phyloP scores from a whole-genome alignment of 2,329 filamentous ascomycete species.

The Emergomyces orientalis region DNA sequence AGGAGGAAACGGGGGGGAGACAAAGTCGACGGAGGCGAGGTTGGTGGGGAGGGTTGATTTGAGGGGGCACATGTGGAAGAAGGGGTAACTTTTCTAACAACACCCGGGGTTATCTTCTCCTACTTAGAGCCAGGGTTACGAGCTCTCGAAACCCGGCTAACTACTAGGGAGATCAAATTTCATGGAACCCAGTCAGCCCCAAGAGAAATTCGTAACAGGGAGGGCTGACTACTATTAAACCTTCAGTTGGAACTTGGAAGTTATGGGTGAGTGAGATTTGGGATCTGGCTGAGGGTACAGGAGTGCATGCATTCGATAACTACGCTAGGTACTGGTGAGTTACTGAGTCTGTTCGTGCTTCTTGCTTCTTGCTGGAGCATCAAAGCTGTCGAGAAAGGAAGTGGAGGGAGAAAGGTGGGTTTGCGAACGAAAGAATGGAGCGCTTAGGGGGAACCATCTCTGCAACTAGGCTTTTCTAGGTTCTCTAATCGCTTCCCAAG shows the following conservation, averaged over 20 bases:
- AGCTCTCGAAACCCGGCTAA: background rate
- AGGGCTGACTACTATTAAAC: background rate
- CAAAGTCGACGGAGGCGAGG: background rate
- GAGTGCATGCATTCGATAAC: background rate
- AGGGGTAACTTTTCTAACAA: background rate
- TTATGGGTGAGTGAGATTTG: background rate
- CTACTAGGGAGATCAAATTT: background rate
- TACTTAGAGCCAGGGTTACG: background rate
- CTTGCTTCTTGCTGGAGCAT: background rate
- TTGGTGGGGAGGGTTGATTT: conserved; percentile 9
- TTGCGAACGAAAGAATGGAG: background rate
- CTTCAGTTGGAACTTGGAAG: background rate
- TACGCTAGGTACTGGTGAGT: background rate
- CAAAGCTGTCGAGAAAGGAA: background rate
- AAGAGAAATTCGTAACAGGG: background rate
- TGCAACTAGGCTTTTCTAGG: background rate
- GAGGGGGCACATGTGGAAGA: conserved; percentile 7
- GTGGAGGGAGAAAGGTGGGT: background rate
- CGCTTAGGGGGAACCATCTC: background rate
- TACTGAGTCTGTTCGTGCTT: no score
- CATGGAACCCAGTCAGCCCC: background rate
- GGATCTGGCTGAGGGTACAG: background rate
- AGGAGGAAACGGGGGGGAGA: conserved; percentile 6
- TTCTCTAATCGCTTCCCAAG: background rate
- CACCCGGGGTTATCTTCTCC: background rate